phyloP scores from a whole-genome alignment of 331 rosid species.

The Pyracantha coccinea region DNA sequence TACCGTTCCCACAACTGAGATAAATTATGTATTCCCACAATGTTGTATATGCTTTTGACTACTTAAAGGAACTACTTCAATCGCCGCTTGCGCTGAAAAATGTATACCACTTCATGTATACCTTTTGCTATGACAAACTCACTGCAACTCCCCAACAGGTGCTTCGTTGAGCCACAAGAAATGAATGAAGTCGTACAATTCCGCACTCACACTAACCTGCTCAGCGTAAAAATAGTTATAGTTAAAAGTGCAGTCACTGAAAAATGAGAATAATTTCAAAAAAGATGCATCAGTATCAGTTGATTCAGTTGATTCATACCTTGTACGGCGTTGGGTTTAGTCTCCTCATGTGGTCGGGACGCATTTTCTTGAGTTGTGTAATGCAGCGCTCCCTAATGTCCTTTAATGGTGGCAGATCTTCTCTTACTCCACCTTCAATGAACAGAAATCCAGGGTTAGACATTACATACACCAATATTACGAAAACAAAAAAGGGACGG shows the following conservation, averaged over 20 bases:
- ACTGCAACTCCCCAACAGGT: conserved; percentile 97
- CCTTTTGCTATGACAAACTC: conserved; percentile 8
- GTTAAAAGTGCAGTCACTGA: neutral
- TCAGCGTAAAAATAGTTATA: neutral
- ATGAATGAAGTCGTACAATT: conserved; percentile 88
- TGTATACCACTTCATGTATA: neutral
- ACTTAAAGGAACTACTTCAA: conserved; percentile 11
- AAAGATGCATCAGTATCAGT: neutral
- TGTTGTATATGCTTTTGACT: conserved; percentile 6
- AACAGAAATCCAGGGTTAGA: conserved; percentile 2
- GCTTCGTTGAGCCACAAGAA: conserved; percentile 99
- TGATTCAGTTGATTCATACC: conserved; percentile 28
- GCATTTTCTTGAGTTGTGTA: conserved; percentile 78
- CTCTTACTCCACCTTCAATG: conserved; percentile 43
- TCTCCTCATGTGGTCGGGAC: conserved; percentile 96
- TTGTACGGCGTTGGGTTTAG: conserved; percentile 96
- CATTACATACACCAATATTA: neutral
- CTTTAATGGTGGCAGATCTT: conserved; percentile 55
- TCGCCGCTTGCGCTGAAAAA: neutral
- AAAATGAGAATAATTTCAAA: neutral
- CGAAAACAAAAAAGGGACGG: no score
- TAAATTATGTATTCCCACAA: neutral
- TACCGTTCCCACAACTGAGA: neutral
- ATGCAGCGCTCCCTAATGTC: conserved; percentile 77
- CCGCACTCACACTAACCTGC: conserved; percentile 92